Conservation (phyloP, 169 alveolate species). For the Hammondia hammondi region DNA sequence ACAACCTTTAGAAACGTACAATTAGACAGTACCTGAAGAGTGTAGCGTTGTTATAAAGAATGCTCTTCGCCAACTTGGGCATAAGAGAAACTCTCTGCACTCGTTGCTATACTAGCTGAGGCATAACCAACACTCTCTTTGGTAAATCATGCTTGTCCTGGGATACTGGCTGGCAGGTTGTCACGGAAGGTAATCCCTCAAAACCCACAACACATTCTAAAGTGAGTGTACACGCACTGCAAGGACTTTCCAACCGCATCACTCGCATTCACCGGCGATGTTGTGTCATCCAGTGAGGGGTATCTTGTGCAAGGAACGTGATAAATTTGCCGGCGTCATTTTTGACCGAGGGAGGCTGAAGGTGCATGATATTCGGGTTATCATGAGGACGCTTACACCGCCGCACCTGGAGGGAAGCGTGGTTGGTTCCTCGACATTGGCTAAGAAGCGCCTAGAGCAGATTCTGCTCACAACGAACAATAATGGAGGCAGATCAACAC, state of each 20-base stretch:
- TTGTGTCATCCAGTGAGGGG: background rate
- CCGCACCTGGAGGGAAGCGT: background rate
- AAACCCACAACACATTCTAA: background rate
- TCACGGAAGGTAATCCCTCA: background rate
- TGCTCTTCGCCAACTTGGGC: background rate
- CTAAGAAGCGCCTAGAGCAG: background rate
- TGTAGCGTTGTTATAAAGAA: background rate
- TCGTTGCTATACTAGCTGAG: background rate
- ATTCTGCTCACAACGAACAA: too few relatives aligned
- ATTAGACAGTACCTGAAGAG: background rate
- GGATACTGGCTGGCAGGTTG: background rate
- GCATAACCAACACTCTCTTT: background rate
- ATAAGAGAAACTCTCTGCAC: background rate
- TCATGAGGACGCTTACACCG: background rate
- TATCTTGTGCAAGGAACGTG: background rate
- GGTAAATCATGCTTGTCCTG: background rate
- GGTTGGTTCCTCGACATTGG: too few relatives aligned
- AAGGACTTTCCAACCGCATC: background rate
- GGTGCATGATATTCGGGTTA: background rate
- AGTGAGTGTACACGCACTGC: background rate
- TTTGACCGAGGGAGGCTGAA: background rate
- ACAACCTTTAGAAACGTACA: background rate
- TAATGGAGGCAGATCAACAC: too few relatives aligned
- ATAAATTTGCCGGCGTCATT: background rate
- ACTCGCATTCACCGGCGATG: constrained; percentile 24